Conservation (phyloP, 1,284 basidiomycete species). For the Pseudozyma hubeiensis region DNA sequence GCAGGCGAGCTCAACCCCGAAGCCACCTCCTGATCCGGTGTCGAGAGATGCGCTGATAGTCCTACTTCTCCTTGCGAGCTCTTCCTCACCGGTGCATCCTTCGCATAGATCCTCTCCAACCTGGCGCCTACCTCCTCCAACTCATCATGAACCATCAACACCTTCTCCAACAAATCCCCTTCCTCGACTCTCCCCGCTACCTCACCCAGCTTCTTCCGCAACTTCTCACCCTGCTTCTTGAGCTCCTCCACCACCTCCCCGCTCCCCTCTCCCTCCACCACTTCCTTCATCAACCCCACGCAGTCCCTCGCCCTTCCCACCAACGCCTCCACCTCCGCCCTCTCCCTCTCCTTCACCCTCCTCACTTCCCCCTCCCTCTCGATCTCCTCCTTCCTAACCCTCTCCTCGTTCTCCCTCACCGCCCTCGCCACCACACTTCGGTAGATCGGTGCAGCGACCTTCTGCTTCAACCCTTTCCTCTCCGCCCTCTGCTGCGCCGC, state of each 20-base stretch:
- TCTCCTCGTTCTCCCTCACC: conserved; percentile 57
- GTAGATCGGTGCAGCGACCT: conserved; percentile 63
- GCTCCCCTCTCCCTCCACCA: conserved; percentile 50
- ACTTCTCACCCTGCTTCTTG: conserved; percentile 40
- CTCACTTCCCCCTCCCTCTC: conserved; percentile 29
- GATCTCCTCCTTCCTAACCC: conserved; percentile 40
- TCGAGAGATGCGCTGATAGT: conserved; percentile 14
- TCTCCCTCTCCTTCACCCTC: conserved; percentile 26
- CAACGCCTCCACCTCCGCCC: conserved; percentile 22
- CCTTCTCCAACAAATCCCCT: conserved; percentile 23
- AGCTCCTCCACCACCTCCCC: conserved; percentile 55
- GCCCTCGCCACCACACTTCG: conserved; percentile 58
- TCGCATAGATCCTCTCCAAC: conserved; percentile 43
- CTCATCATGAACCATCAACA: conserved; percentile 55
- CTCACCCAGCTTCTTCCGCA: conserved; percentile 32
- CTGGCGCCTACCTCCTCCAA: conserved; percentile 43
- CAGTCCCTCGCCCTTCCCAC: conserved; percentile 45
- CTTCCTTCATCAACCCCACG: conserved; percentile 39
- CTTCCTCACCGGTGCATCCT: conserved; percentile 14
- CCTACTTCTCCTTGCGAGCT: conserved; percentile 1
- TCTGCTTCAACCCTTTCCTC: conserved; percentile 52
- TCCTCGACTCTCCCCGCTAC: conserved; percentile 35
- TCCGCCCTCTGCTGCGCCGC: conserved; percentile 51
- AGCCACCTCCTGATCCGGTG: conserved; percentile 30
- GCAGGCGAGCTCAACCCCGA: conserved; percentile 49